Base-by-base conservation (phyloP, 805 yeast species). In the Candida krabiensis region DNA sequence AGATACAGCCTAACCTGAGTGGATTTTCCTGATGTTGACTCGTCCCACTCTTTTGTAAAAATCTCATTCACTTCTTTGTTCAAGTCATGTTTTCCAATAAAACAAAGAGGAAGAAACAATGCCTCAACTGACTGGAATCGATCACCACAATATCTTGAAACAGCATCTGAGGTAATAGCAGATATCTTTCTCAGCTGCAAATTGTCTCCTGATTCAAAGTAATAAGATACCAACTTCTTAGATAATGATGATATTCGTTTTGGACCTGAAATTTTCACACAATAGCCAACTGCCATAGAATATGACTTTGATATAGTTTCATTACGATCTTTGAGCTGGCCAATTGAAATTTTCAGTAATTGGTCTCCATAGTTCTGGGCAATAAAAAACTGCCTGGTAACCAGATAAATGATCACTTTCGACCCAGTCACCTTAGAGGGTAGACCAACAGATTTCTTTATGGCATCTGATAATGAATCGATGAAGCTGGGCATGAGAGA, bases 401-500 rank as follows among this genome's bases (percentile, higher is more conserved):
- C 75, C 32, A 88, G 58, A 14, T 77, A 71, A 6, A 83, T 86
- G 9, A 90, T 58, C 0, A 89, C 81, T 44, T 80, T 74, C 4
- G 95, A 77, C 0, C 91, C 89, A 17, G 90, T 87, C 0, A 86
- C 88, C 53, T 91, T 88, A 0, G 97, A 87, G 0, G 98, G 97
- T 11, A 93, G 67, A 0, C 98, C 98, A 15, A 90, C 86, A 0
- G 95, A 77, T 39, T 69, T 73, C 43, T 79, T 79, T 7, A 86
- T 75, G 2, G 87, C 75, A 15, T 62, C 54, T 16, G 74, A 73
- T 19, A 88, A 63, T 26, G 64, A 67, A 2, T 64, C 67, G 3
- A 86, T 66, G 23, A 79, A 61, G 9, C 67, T 70, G 1, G 67
- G 71, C 64, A 79, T 66, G 17, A 68, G 61, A 17, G 63, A 68